Evolutionary conservation across 768 basidiomycete species (phyloP).

Genomic region (Russula brevipes): DNA sequence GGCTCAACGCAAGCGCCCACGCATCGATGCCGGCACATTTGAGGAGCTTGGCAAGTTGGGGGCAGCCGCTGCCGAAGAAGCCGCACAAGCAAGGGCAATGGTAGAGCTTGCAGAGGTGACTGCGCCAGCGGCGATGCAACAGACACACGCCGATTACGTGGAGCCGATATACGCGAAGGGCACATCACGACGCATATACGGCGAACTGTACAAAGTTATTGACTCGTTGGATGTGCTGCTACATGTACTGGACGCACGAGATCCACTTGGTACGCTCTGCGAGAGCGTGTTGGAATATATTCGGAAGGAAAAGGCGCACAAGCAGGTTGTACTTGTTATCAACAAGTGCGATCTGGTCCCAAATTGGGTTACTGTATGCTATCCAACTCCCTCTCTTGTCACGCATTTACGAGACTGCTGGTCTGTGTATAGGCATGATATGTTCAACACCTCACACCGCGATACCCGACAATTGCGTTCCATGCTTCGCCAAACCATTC

Average conservation of each 20-base stretch:
- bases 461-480: slow-evolving; percentile 95
- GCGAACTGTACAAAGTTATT: slow-evolving; percentile 98
- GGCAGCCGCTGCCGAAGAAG: slow-evolving; percentile 50
- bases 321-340: slow-evolving; percentile 92
- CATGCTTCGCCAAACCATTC: slow-evolving; percentile 99
- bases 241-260: slow-evolving; percentile 92
- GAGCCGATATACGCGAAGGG: slow-evolving; percentile 95
- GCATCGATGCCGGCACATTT: slow-evolving; percentile 83
- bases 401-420: background rate
- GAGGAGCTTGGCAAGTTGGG: slow-evolving; percentile 78
- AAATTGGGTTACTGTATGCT: slow-evolving; percentile 96
- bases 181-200: slow-evolving; percentile 92
- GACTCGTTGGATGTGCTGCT: slow-evolving; percentile 97
- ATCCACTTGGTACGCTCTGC: slow-evolving; percentile 93
- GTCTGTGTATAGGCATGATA: slow-evolving; percentile 68
- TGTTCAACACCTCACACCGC: slow-evolving; percentile 90
- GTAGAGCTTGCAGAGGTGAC: slow-evolving; percentile 48
- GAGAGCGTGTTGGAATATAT: slow-evolving; percentile 90
- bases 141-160: slow-evolving; percentile 69
- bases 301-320: slow-evolving; percentile 94
- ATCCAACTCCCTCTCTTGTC: slow-evolving; percentile 2
- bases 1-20: slow-evolving; percentile 87
- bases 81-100: slow-evolving; percentile 38
- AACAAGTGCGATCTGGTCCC: slow-evolving; percentile 99
- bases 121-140: slow-evolving; percentile 39